Conservation (phyloP, 1,139 yeast species). For the Blastobotrys persicus region DNA sequence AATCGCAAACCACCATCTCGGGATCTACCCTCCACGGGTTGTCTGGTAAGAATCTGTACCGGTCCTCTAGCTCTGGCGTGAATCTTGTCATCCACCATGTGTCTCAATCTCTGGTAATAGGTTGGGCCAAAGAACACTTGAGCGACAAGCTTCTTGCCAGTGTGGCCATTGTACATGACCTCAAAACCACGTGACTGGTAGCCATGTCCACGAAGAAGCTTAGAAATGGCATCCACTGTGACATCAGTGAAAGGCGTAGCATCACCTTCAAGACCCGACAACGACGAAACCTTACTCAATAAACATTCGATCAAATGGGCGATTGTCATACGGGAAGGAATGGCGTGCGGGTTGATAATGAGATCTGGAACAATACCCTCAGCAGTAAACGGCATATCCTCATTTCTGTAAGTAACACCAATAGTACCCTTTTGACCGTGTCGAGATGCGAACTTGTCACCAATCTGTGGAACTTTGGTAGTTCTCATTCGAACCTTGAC, state of each 20-base stretch:
- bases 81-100: conserved; percentile 98
- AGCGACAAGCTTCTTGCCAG: conserved; percentile 96
- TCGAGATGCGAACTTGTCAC: conserved; percentile 98
- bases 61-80: conserved; percentile 99
- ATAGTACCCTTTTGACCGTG: conserved; percentile 99
- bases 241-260: conserved; percentile 98
- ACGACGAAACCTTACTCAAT: conserved; percentile 88
- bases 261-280: conserved; percentile 97
- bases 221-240: conserved; percentile 94
- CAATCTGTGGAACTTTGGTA: conserved; percentile 96
- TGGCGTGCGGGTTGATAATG: conserved; percentile 97
- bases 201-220: conserved; percentile 87
- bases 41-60: conserved; percentile 95
- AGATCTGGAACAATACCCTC: conserved; percentile 97
- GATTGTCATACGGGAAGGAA: conserved; percentile 99
- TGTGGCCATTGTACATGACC: conserved; percentile 97
- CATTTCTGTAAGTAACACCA: conserved; percentile 97
- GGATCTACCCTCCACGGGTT: conserved; percentile 99
- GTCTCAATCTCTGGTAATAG: conserved; percentile 96
- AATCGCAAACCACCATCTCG: conserved; percentile 99
- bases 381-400: conserved; percentile 97
- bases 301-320: conserved; percentile 99
- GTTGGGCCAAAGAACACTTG: conserved; percentile 99
- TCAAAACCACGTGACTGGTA: conserved; percentile 98
- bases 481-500: conserved; percentile 99